Evolutionary conservation across 2,329 filamentous ascomycete species (phyloP).

Genomic region (Fusarium nodosum): DNA sequence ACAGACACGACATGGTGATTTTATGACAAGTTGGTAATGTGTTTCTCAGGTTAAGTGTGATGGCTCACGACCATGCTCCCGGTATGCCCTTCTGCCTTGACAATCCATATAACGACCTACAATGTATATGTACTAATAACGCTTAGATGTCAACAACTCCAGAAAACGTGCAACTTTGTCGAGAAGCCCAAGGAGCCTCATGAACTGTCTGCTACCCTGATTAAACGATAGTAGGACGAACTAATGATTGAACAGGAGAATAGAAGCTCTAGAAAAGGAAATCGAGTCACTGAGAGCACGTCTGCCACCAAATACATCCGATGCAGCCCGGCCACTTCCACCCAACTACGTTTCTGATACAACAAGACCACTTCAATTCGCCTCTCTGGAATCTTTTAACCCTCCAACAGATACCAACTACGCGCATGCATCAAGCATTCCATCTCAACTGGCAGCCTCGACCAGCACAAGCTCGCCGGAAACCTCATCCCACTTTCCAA

Average conservation of each 20-base stretch:
- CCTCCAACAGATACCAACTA: not conserved
- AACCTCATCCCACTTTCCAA: fast-evolving
- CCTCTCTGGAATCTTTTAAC: fast-evolving
- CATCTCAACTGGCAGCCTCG: not conserved
- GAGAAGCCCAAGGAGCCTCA: conserved; percentile 18
- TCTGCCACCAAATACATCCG: not conserved
- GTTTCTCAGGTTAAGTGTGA: conserved; percentile 10
- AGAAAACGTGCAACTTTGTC: conserved; percentile 13
- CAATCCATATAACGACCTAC: fast-evolving
- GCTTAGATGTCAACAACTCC: conserved; percentile 8
- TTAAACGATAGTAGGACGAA: fast-evolving
- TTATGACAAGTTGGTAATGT: fast-evolving
- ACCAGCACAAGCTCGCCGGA: conserved; percentile 10
- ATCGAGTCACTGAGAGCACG: conserved; percentile 12
- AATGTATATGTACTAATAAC: not conserved
- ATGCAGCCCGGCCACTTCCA: not conserved
- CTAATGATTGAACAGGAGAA: not conserved
- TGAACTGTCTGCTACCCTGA: not conserved
- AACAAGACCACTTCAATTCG: not conserved
- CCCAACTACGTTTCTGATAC: fast-evolving
- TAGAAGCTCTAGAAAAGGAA: conserved; percentile 20
- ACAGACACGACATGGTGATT: fast-evolving
- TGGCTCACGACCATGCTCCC: conserved; percentile 17
- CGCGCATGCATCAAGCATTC: not conserved
- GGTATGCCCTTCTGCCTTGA: not conserved